Evolutionary conservation across 2,329 filamentous ascomycete species (phyloP), one percentile per base, ranked within the genome.

Genomic region (Coniochaeta sp.): DNA sequence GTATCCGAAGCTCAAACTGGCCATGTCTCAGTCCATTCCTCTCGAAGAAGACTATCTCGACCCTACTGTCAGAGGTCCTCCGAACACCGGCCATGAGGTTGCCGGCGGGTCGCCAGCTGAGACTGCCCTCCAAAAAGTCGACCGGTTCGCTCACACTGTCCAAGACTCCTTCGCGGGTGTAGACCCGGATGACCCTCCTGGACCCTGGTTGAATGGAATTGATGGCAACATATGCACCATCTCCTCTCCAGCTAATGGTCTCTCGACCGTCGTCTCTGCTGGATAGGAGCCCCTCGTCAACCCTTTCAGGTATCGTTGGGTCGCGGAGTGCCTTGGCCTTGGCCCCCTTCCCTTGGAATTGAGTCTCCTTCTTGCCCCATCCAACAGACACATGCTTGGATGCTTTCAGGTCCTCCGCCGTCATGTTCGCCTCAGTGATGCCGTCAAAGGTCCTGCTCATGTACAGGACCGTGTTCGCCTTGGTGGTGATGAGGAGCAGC

Each of bases 341-440:
- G 61, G 93, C 93, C 63, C 93, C 86, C 68, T 90, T 91, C 58
- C 95, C 95, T 70, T 97, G 90, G 73, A 99, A 99, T 72, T 99
- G 95, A 0, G 95, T 99, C 75, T 99, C 95, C 71, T 90, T 91
- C 78, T 98, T 98, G 62, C 95, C 95, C 95, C 95, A 99, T 57
- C 95, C 95, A 24, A 99, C 93, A 22, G 92, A 96, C 61, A 97
- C 95, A 77, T 97, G 93, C 72, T 89, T 95, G 28, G 89, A 98
- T n/a, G 86, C 85, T 67, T 89, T 89, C 64, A 96, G 82, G 73
- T 96, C 93, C 52, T 93, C 90, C 0, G 79, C 71, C 0, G 83
- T 85, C 72, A 98, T 86, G 36, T 81, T 77, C 58, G 90, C 81
- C 73, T 93, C 89, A 36, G 89, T 85, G 47, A 96, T 86, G 61